Percentiles rank a stretch among this genome's conserved stretches.
Evolutionary conservation across 2,329 filamentous ascomycete genomes (phyloP).

Genomic region (Samsoniella hepiali): DNA sequence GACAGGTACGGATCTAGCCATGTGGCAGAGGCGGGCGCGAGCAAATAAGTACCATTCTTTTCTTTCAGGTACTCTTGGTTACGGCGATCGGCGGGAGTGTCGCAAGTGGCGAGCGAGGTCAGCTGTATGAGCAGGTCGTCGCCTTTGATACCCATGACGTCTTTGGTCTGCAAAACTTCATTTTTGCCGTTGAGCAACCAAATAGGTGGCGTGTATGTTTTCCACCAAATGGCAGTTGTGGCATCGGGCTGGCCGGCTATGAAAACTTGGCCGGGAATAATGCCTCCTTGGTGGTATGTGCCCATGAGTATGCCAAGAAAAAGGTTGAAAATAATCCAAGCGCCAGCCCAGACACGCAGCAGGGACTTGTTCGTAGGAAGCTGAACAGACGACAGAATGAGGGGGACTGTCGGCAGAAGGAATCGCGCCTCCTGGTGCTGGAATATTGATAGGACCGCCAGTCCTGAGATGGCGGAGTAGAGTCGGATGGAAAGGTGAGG

Average conservation of each 20-base stretch:
- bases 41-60: conserved; percentile 63
- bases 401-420: conserved; percentile 68
- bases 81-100: conserved; percentile 53
- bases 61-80: conserved; percentile 57
- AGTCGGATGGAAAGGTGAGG: conserved; percentile 60
- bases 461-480: conserved; percentile 70
- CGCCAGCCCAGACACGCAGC: conserved; percentile 52
- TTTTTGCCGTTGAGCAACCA: conserved; percentile 79
- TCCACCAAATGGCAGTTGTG: conserved; percentile 76
- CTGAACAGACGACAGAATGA: conserved; percentile 71
- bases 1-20: conserved; percentile 63
- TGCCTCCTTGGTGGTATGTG: conserved; percentile 76
- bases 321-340: conserved; percentile 69
- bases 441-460: conserved; percentile 68
- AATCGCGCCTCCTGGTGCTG: conserved; percentile 81
- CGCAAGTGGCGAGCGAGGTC: conserved; percentile 58
- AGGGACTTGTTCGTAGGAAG: conserved; percentile 55
- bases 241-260: conserved; percentile 67
- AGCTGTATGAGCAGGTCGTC: conserved; percentile 58
- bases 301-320: conserved; percentile 71
- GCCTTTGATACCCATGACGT: conserved; percentile 70
- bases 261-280: conserved; percentile 72
- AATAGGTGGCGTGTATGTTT: conserved; percentile 77
- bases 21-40: conserved; percentile 68
- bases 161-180: conserved; percentile 64